phyloP scores from a whole-genome alignment of 495 filamentous ascomycete species.

The Penicilliopsis zonata region DNA sequence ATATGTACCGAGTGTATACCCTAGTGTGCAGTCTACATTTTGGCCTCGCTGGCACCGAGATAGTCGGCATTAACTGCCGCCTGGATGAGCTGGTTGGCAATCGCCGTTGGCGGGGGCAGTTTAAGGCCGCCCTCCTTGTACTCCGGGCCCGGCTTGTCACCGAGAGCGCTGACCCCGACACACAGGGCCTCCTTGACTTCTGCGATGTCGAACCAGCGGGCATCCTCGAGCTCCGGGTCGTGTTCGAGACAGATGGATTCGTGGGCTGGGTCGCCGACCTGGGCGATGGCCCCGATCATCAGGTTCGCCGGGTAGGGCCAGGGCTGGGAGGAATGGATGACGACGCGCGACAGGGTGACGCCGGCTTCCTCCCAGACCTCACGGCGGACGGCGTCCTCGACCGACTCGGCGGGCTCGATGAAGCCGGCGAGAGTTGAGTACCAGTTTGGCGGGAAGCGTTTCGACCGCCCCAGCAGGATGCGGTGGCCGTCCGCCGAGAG shows the following conservation, averaged over 20 bases:
- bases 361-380: slow-evolving; percentile 97
- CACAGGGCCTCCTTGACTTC: slow-evolving; percentile 49
- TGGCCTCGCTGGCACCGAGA: slow-evolving; percentile 24
- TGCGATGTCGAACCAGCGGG: slow-evolving; percentile 64
- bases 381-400: slow-evolving; percentile 88
- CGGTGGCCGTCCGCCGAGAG: slow-evolving; percentile 61
- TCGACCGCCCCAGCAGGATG: slow-evolving; percentile 74
- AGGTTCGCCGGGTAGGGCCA: slow-evolving; percentile 82
- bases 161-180: slow-evolving; percentile 51
- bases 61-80: slow-evolving; percentile 40
- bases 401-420: slow-evolving; percentile 84
- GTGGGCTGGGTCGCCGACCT: slow-evolving; percentile 60
- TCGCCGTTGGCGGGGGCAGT: slow-evolving; percentile 64
- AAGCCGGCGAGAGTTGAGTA: slow-evolving; percentile 90
- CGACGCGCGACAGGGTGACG: slow-evolving; percentile 70
- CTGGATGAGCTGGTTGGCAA: slow-evolving; percentile 61
- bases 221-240: slow-evolving; percentile 84
- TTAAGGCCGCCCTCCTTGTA: slow-evolving; percentile 64
- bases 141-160: slow-evolving; percentile 46
- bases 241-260: slow-evolving; percentile 75
- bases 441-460: slow-evolving; percentile 73
- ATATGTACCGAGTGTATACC: too few species aligned
- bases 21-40: too few species aligned
- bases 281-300: slow-evolving; percentile 90
- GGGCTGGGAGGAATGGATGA: slow-evolving; percentile 88